Evolutionary conservation across 2,329 filamentous ascomycete genomes (phyloP), one percentile per base, ranked within the genome.

Genomic region (Stachybotrys echinatus): DNA sequence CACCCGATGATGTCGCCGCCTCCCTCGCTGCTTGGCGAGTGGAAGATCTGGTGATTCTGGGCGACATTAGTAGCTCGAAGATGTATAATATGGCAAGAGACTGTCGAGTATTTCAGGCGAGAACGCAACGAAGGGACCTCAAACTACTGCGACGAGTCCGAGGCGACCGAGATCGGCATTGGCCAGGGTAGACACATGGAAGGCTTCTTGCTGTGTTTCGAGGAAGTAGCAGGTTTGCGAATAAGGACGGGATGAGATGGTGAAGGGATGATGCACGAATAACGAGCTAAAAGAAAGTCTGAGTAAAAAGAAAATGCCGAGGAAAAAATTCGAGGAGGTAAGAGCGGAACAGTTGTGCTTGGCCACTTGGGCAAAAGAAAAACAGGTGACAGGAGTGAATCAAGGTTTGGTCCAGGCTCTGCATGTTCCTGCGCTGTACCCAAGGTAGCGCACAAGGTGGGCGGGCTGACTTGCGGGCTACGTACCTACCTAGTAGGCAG

Each of bases 31-130:
- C 89, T 82, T 89, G 85, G 79, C 91, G 91, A 76, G 92, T 88
- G 72, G 92, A 87, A 65, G 92, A 94, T 78, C 92, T 90, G 79
- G 92, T 96, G 65, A 94, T 85, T 89, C 92, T 96, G 82, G 85
- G 77, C 83, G 89, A 89, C 91, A 96, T 96, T 85, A 92, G 89
- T 86, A 68, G 69, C 66, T 63, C 27, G 57, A 58, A 50, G 61
- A 54, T 55, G 48, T 49, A 57, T 59, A 58, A 64, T 58, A 59
- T 65, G 56, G 52, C 60, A 58, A 54, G 45, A 53, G 48, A 47
- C 14, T 10, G 10, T 56, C 54, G 52, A 51, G 53, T 54, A 50
- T 42, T 53, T 51, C 39, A 54, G 56, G 52, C 52, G 51, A 54
- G 51, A 23, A 42, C 37, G 23, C 23, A 2, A 23, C 42, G 18